Evolutionary conservation across 192 early-diverging fungal genomes (phyloP), one percentile per base, ranked within the genome.

Genomic region (Entophlyctis luteolus): DNA sequence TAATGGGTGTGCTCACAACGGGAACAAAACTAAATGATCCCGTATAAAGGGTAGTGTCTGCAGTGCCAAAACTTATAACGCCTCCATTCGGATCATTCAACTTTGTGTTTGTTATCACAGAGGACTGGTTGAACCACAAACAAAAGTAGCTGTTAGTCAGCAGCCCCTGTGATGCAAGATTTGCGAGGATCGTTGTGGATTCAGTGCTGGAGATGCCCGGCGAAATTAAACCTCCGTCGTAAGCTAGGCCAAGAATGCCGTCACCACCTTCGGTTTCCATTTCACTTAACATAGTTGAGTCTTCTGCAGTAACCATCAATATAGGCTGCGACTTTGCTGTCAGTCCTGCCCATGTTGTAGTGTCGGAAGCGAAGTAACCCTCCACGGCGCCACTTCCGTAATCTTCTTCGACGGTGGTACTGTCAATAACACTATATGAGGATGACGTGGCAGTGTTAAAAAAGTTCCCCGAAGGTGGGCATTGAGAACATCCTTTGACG

Each of bases 161-260:
- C 10, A 12, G 16, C 12, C 14, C 8, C 14, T 48, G 16, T 20
- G 10, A 4, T 14, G 35, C 14, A 8, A 65, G 27, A 32, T 33
- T 25, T 57, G 25, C 14, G 27, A 27, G 14, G 27, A n/a, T 14
- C 20, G 28, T 23, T 18, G 28, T 14, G 27, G 28, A 53, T 23
- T 35, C 23, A 35, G 49, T 52, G 49, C 55, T 52, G 39, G 52
- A 27, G 25, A 66, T 54, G 39, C 39, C 39, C 20, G 28, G 14
- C 20, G 28, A 12, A 25, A 16, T 16, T 16, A n/a, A 35, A 35
- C 63, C 63, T 42, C 49, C 49, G 39, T 66, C 31, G 25, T 49
- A 66, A 0, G 50, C 52, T 8, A 66, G 34, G 3, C 63, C 63
- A n/a, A 66, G 4, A 28, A 66, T 54, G 29, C 63, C 63, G 25